Evolutionary conservation across 441 rosid genomes (phyloP), one percentile per base, ranked within the genome.

Genomic region (Pelargonium citronellum): DNA sequence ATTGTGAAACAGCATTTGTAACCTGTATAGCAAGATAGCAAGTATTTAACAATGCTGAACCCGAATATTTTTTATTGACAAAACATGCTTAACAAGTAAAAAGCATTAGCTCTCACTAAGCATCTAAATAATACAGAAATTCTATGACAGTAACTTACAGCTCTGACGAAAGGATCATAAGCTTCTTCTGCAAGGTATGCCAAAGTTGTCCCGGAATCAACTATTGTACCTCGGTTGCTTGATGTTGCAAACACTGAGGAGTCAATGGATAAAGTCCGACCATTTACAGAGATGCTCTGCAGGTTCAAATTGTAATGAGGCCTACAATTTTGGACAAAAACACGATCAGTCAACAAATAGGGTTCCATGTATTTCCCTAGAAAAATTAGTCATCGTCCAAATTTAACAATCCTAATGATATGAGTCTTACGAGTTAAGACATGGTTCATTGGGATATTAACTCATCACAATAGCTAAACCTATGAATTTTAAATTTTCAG

Each of bases 201-300:
- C 79, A 95, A 80, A 72, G 99, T 91, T 68, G 99, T 95, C 66
- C 99, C 98, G 5, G 97, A 89, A 79, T 95, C 98, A 43, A 92
- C 75, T 73, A 95, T 92, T 3, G 99, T 95, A 79, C 99, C 98
- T 68, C 79, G 86, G 76, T 75, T 89, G 69, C 64, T 82, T 77
- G 96, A 83, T 27, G 99, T 84, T 44, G 83, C 79, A 73, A 95
- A 95, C 43, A 87, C 90, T 0, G 98, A 84, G 0, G 87, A 76
- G 75, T 89, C 84, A 60, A 95, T 86, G 0, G 87, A 66, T 65
- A 95, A 76, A 66, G 66, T 72, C 80, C 84, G 88, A 12, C 96
- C 95, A 58, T 77, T 81, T 27, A 92, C 95, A 13, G 96, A 86
- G 74, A 95, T 91, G 82, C 97, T 92, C 81, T 80, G 87, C 58